Base-by-base conservation (phyloP, 192 early-diverging fungal species). In the Oehlia diaphana region DNA sequence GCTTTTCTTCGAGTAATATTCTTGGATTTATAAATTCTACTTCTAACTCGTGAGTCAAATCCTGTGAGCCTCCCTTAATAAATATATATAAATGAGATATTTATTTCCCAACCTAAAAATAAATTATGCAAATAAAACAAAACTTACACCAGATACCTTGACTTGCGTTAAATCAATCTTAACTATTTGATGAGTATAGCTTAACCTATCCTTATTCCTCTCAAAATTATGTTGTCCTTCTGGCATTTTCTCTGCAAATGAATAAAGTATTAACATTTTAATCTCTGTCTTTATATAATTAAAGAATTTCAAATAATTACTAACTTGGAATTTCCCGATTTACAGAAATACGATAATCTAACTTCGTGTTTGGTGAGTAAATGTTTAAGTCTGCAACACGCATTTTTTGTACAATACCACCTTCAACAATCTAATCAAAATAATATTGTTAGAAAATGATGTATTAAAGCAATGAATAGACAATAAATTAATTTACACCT, bases 121-220 rank as follows among this genome's bases (percentile, higher is more conserved):
- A 58, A 21, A 58, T 58, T 19, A 21, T 58, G 14, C 50, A 79
- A 82, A 14, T 65, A 31, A 49, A 71, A 84, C 80, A 53, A 42
- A 63, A 78, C 61, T 85, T 66, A 84, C 83, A 77, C 89, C 84
- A 21, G 74, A 66, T 2, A 79, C 80, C 63, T 85, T 89, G 44
- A 96, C 95, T 83, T 96, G 94, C 0, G 96, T 98, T 42, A 98
- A 85, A 80, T 98, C 96, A 71, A 98, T 89, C 78, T 90, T 90
- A 76, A 95, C 90, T n/a, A 91, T 86, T 71, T 94, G 91, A 85
- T 94, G 94, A 33, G 88, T 86, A 81, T 98, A 98, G 8, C 93
- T 94, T 75, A 98, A 77, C 35, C 96, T 89, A 79, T 98, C 94
- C 83, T 98, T 98, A 76, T 93, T 87, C 13, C 96, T 91, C 82